Percentiles rank a stretch among this genome's conserved stretches.
These are phyloP conservation scores for Alternaria consortialis DNA, from an alignment of 2,329 filamentous ascomycete genomes.

Conservation along the genomic window DNA sequence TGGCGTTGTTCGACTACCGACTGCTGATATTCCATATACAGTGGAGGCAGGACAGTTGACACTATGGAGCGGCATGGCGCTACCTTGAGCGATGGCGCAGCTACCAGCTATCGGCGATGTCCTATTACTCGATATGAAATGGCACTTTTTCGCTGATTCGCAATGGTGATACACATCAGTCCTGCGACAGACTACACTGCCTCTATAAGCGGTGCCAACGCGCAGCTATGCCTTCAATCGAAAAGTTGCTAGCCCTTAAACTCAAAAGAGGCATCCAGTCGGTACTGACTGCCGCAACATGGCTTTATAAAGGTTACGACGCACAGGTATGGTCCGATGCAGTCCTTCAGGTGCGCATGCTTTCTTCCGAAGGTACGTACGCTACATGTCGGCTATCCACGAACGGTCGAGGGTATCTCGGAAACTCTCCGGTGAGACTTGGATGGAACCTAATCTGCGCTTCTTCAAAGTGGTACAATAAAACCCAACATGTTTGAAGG, in stretches of 20 bases:
- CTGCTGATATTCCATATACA: background rate
- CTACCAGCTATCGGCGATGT: background rate
- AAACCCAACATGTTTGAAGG: no score
- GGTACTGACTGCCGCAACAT: background rate
- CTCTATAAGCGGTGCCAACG: background rate
- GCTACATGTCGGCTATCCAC: background rate
- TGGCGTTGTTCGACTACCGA: background rate
- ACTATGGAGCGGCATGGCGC: background rate
- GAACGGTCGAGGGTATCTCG: background rate
- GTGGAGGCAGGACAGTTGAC: background rate
- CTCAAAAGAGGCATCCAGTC: background rate
- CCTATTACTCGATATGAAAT: background rate
- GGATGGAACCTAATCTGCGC: background rate
- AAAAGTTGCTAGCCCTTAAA: background rate
- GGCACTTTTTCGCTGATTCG: background rate
- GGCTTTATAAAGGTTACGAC: background rate
- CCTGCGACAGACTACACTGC: background rate
- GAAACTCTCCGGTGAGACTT: constrained; percentile 2
- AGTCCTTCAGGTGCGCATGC: background rate
- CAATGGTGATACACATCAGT: background rate
- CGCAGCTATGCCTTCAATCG: background rate
- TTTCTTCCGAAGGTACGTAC: background rate
- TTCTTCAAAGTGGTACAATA: background rate
- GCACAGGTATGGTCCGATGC: background rate
- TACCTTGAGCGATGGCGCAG: background rate